phyloP scores from a whole-genome alignment of 2,329 filamentous ascomycete genomes.

The Aspergillus arachidicola region DNA sequence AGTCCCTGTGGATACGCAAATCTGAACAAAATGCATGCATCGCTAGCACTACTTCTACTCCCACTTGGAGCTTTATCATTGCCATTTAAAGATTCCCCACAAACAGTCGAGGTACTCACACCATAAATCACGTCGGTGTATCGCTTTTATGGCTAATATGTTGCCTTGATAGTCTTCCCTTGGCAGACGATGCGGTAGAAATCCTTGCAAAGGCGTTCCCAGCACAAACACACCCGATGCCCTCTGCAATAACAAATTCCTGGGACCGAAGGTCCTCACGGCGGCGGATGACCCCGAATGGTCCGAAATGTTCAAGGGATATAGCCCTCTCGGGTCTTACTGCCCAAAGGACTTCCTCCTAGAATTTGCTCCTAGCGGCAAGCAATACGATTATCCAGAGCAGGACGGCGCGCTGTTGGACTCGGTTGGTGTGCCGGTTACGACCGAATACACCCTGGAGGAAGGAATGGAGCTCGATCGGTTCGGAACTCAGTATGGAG shows the following conservation, averaged over 20 bases:
- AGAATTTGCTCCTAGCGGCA: not conserved
- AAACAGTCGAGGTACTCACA: not conserved
- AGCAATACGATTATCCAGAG: slow-evolving; percentile 43
- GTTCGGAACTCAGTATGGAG: slow-evolving; percentile 52
- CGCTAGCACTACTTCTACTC: not conserved
- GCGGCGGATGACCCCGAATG: not conserved
- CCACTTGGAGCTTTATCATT: not conserved
- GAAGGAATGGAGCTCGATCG: slow-evolving; percentile 51
- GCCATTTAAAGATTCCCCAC: not conserved
- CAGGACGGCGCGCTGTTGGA: slow-evolving; percentile 48
- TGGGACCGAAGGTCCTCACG: not conserved
- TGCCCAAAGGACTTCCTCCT: not conserved
- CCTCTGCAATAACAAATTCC: not conserved
- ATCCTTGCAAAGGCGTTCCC: not conserved
- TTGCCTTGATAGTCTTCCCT: not conserved
- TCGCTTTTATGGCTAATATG: not conserved
- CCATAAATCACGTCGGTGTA: not conserved
- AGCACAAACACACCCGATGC: not conserved
- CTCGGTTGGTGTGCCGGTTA: slow-evolving; percentile 39
- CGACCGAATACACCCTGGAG: slow-evolving; percentile 44
- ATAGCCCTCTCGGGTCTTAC: not conserved
- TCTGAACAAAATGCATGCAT: not conserved
- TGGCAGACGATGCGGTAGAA: not conserved
- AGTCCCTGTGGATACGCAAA: not conserved
- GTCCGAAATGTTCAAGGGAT: not conserved